Percentiles rank a stretch among this genome's conserved stretches.
phyloP scores from a whole-genome alignment of 2,329 filamentous ascomycete genomes.

The Paecilomyces niveus region DNA sequence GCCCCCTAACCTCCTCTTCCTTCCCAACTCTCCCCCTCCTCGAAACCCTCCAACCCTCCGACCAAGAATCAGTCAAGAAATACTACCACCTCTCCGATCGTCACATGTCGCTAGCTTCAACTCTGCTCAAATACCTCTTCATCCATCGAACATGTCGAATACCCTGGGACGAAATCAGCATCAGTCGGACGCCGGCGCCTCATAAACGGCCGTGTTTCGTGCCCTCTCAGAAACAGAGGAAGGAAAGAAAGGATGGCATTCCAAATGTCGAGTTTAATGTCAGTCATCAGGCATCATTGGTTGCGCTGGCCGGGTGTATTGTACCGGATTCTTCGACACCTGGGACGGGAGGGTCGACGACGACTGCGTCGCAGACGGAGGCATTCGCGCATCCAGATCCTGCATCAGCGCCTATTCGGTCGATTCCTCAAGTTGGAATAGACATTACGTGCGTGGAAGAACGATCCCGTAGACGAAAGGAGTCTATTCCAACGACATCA shows the following conservation, averaged over 20 bases:
- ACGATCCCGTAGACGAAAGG: conserved; percentile 38
- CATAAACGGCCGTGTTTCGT: conserved; percentile 48
- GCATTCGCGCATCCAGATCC: conserved; percentile 3
- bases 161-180: conserved; percentile 50
- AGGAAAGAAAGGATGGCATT: conserved; percentile 9
- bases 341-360: conserved; percentile 1
- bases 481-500: conserved; percentile 38
- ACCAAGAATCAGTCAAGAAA: conserved; percentile 43
- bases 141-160: conserved; percentile 49
- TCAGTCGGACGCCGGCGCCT: conserved; percentile 45
- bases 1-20: conserved; percentile 20
- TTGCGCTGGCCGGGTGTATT: conserved; percentile 49
- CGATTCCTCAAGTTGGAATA: conserved; percentile 44
- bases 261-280: conserved; percentile 55
- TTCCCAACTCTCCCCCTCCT: conserved; percentile 31
- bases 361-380: not conserved
- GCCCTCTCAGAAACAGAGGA: conserved; percentile 20
- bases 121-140: conserved; percentile 55
- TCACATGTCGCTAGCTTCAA: conserved; percentile 55
- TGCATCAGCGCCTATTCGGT: conserved; percentile 6
- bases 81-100: conserved; percentile 51
- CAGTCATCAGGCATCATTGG: conserved; percentile 56
- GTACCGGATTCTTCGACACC: conserved; percentile 11
- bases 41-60: conserved; percentile 34
- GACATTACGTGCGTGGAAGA: conserved; percentile 60